Base-by-base conservation (phyloP, 2,329 filamentous ascomycete species). In the Biscogniauxia mediterranea region DNA sequence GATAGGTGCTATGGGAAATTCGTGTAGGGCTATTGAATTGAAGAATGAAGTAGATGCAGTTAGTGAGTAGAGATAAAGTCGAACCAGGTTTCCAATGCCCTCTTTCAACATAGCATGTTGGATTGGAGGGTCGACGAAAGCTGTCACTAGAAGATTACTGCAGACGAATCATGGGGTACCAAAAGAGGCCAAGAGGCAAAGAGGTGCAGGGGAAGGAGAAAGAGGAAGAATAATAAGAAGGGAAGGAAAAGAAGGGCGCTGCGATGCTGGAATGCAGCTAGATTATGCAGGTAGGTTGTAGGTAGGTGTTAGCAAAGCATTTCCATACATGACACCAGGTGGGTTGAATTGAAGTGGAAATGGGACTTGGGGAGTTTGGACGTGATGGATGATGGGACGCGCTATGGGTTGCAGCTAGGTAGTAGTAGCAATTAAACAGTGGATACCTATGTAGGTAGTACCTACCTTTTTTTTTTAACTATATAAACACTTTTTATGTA, bases 1-100 rank as follows among this genome's bases (percentile, higher is more conserved):
- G 52, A 13, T 32, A 52, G 50, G 52, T 56, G n/a, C 46, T 53
- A 28, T 52, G 11, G 49, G 49, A 54, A 61, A 52, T 28, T 60
- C 58, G 61, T 61, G 38, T 28, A 28, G 26, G 13, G 15, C 6
- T 46, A n/a, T 46, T 46, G 2, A 46, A 46, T 7, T 23, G 23
- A 5, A 46, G 38, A 32, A 32, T 51, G 17, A 53, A 49, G 55
- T 50, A 26, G 49, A 20, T 51, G 13, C 49, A 53, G 15, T 28
- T 20, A 21, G 54, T 32, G 17, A 11, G 38, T 20, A 19, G 54
- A 4, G 17, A 11, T 50, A 60, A 32, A 49, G 20, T 51, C 54
- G 23, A 20, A 38, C 28, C 28, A 32, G 28, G 23, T 23, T 9
- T 46, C 23, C 26, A 28, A 56, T 56, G 17, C 26, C 54, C 28